Conservation (phyloP, 2,329 filamentous ascomycete genomes). For the Rosellinia necatrix region DNA sequence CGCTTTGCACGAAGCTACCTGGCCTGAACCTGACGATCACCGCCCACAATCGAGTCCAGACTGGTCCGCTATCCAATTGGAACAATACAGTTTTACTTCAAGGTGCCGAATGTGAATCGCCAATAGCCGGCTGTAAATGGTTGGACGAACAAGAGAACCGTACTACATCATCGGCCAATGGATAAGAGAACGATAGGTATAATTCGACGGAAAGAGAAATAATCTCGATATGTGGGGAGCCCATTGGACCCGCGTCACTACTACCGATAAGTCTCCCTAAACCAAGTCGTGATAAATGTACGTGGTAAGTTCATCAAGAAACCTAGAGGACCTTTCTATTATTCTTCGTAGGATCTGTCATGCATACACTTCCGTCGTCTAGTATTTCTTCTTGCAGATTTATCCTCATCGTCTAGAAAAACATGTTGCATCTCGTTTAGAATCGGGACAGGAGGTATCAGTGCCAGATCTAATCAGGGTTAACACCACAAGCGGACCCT, state of each 20-base stretch:
- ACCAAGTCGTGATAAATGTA: no score
- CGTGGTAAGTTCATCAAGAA: no score
- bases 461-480: no score
- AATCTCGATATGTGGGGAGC: slow-evolving; percentile 22
- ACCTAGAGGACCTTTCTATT: no score
- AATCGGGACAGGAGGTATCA: no score
- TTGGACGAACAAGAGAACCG: slow-evolving; percentile 6
- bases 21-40: slow-evolving; percentile 25
- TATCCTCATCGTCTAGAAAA: no score
- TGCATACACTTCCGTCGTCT: no score
- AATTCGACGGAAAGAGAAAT: slow-evolving; percentile 28
- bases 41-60: slow-evolving; percentile 7
- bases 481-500: no score
- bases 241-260: not conserved
- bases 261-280: no score
- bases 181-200: slow-evolving; percentile 25
- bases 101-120: not conserved
- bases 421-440: no score
- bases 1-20: slow-evolving; percentile 5
- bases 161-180: slow-evolving; percentile 23
- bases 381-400: no score
- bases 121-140: slow-evolving; percentile 16
- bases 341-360: no score
- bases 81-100: slow-evolving; percentile 1
- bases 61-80: slow-evolving; percentile 10